Conservation (phyloP, 2,329 filamentous ascomycete species). For the Aspergillus cejpii region DNA sequence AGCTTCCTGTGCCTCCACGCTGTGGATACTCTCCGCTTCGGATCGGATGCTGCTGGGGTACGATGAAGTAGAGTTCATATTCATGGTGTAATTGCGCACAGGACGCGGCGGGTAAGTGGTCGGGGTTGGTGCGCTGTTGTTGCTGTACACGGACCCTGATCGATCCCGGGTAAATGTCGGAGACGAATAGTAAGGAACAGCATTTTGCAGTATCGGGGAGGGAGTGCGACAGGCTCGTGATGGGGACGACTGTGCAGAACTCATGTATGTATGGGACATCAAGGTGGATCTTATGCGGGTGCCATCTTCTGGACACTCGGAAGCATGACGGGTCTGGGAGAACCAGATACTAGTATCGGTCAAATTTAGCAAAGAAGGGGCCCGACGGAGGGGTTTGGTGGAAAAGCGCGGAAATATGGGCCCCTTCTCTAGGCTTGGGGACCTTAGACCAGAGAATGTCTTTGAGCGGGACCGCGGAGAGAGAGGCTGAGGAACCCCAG, state of each 20-base stretch:
- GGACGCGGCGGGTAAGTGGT: conserved; percentile 16
- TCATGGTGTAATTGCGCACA: conserved; percentile 23
- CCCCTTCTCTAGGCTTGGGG: conserved; percentile 17
- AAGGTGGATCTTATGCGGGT: conserved; percentile 13
- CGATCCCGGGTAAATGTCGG: conserved; percentile 18
- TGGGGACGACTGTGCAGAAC: conserved; percentile 12
- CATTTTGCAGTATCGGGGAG: conserved; percentile 15
- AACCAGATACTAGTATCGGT: conserved; percentile 19
- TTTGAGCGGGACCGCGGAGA: conserved; percentile 17
- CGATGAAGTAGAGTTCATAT: conserved; percentile 24
- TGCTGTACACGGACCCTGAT: conserved; percentile 20
- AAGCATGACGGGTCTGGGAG: conserved; percentile 13
- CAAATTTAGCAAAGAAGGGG: conserved; percentile 23
- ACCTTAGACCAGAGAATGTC: conserved; percentile 21
- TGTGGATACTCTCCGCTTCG: conserved; percentile 18
- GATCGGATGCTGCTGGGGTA: conserved; percentile 29
- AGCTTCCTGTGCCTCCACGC: conserved; percentile 8
- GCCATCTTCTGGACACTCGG: conserved; percentile 10
- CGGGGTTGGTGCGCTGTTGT: conserved; percentile 15
- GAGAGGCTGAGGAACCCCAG: conserved; percentile 14
- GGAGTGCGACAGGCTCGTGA: conserved; percentile 12
- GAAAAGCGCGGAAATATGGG: conserved; percentile 10
- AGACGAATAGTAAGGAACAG: conserved; percentile 17
- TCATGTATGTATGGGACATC: conserved; percentile 15
- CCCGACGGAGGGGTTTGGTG: conserved; percentile 17